Base-by-base conservation (phyloP, 495 filamentous ascomycete species). In the Penicillium pancosmium region DNA sequence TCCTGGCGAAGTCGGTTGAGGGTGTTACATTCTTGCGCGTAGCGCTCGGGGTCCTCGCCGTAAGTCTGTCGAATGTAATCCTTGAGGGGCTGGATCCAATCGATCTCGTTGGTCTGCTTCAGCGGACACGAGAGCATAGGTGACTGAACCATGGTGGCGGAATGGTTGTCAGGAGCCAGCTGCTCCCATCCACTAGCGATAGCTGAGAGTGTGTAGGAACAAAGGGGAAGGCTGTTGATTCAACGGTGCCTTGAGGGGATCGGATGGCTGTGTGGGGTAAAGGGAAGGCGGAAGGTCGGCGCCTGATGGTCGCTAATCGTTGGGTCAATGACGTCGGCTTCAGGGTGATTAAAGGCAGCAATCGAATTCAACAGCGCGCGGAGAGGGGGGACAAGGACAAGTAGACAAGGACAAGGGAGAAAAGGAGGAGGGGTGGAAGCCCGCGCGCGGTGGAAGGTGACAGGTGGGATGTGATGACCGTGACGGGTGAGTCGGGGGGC, bases 31-130 rank as follows among this genome's bases (percentile, higher is more conserved):
- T 98, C 95, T 73, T 96, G 90, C 40, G 83, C 80, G 76, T 98
- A 98, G 62, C 91, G 84, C 66, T 98, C 94, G 44, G 94, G 94
- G 74, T 98, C 94, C 71, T 97, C 91, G 66, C 93, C 92, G 76
- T 98, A 97, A 11, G 89, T 93, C 69, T 91, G 82, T 63, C 91
- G 85, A 59, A 98, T 97, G 79, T 98, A 97, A 55, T 81, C 80
- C 82, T 97, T 98, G 64, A 98, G 84, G 55, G 94, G 95, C 27
- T 84, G 81, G 60, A 97, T 84, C 95, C 95, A 98, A 83, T 98
- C 94, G 70, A 98, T 96, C 80, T 98, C 94, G 80, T 93, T 97
- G 61, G 94, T 98, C 73, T 94, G 93, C 88, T 98, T 97, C 69
- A 96, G 80, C 70, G 92, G 92, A 81, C 85, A 86, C 62, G 90